These are phyloP conservation scores for Tephrocybe sp. DNA, from an alignment of 768 basidiomycete genomes.

Conservation along the genomic window DNA sequence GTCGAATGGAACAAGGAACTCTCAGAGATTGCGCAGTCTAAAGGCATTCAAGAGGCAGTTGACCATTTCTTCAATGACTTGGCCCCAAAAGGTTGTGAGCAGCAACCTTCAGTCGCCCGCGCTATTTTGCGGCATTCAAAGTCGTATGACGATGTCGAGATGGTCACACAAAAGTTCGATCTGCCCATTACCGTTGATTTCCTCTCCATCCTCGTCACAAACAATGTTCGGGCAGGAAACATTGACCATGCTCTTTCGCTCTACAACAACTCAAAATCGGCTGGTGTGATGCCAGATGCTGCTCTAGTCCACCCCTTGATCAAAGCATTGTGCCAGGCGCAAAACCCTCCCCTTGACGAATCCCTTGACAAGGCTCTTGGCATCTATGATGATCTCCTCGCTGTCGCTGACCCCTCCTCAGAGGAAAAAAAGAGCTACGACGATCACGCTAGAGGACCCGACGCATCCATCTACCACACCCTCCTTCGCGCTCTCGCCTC, in stretches of 20 bases:
- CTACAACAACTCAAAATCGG: conserved; percentile 43
- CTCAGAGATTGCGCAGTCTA: conserved; percentile 16
- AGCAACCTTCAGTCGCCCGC: conserved; percentile 29
- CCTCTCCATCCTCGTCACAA: conserved; percentile 56
- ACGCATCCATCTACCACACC: conserved; percentile 51
- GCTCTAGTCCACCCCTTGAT: conserved; percentile 56
- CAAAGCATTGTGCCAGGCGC: conserved; percentile 40
- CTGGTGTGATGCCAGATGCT: conserved; percentile 46
- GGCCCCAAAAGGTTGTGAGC: conserved; percentile 27
- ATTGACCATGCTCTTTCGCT: conserved; percentile 40
- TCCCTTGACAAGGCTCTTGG: conserved; percentile 51
- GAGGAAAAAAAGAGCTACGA: conserved; percentile 16
- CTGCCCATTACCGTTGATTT: conserved; percentile 38
- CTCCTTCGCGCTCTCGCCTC: conserved; percentile 48
- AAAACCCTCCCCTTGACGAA: conserved; percentile 33
- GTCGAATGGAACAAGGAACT: conserved; percentile 14
- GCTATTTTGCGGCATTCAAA: conserved; percentile 42
- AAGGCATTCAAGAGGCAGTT: conserved; percentile 32
- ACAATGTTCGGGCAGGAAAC: conserved; percentile 39
- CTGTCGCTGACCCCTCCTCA: conserved; percentile 23
- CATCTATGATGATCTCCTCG: conserved; percentile 48
- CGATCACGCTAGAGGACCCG: conserved; percentile 41
- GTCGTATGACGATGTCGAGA: conserved; percentile 36
- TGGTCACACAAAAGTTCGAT: conserved; percentile 37
- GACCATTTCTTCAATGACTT: conserved; percentile 29